Evolutionary conservation across 1,284 basidiomycete species (phyloP), one percentile per base, ranked within the genome.

Genomic region (Cutaneotrichosporon curvatum): DNA sequence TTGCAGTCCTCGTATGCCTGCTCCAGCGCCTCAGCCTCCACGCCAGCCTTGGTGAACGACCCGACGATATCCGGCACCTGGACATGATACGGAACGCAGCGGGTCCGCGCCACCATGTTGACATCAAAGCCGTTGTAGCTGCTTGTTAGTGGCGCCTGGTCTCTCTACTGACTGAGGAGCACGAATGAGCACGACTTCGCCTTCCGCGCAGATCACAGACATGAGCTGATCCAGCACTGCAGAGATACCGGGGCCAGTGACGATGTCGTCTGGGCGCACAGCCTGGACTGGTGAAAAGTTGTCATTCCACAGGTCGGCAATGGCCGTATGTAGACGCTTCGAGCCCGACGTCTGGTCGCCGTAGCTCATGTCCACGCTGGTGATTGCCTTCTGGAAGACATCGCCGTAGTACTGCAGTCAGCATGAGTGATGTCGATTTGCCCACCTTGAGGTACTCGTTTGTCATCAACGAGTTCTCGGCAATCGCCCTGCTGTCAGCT

Each of bases 51-150:
- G 4, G 30, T 16, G 33, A 54, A 43, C 11, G 33, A 40, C 2
- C 43, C 45, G 7, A 32, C 37, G 12, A 37, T 37, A 4, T 28
- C 25, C 3, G 52, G 42, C 2, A 47, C 41, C 2, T 35, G 34
- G 35, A 57, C 53, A 22, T 55, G 40, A 20, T 40, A 28, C 30
- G 47, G 22, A 21, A 22, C 32, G 32, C 40, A 36, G 33, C 31
- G 23, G 4, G 40, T 41, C 21, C 47, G 46, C 11, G 43, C 41
- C 18, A 47, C 44, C 52, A 56, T 54, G 55, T 56, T 31, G 40
- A 45, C 51, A 31, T 51, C 56, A 41, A 69, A 69, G 15, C 62
- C 63, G 21, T 65, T 60, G 56, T 68, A 68, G 50, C 49, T 51
- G 37, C 2, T 28, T 19, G 18, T 43, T 8, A 43, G 34, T 33